These are phyloP conservation scores for Trichoderma sp. DNA, from an alignment of 2,329 filamentous ascomycete species.

Conservation along the genomic window DNA sequence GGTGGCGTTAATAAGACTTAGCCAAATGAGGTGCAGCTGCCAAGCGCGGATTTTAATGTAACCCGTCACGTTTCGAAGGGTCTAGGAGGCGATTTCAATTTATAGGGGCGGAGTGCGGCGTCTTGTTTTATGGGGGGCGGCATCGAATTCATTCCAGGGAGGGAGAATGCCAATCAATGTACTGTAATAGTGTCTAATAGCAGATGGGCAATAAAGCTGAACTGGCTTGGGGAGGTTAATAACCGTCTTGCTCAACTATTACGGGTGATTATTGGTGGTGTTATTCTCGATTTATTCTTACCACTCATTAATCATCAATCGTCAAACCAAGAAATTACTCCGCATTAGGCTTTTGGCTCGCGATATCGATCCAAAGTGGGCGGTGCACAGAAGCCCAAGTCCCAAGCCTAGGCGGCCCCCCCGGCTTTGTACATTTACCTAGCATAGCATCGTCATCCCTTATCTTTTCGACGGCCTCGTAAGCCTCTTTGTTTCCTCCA, in stretches of 20 bases:
- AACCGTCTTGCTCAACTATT: neutral
- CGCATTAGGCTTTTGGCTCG: neutral
- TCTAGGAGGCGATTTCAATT: conserved; percentile 9
- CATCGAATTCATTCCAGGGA: neutral
- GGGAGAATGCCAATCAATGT: neutral
- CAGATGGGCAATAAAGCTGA: neutral
- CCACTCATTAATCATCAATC: neutral
- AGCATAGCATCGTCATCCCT: conserved; percentile 17
- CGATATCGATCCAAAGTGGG: neutral
- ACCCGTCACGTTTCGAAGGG: conserved; percentile 12
- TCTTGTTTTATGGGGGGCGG: neutral
- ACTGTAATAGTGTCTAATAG: neutral
- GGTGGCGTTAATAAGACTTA: neutral
- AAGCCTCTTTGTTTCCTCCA: conserved; percentile 8
- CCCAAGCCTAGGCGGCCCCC: neutral
- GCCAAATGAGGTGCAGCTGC: conserved; percentile 4
- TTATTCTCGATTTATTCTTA: neutral
- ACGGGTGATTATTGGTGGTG: neutral
- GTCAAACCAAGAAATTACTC: neutral
- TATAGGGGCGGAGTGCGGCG: conserved; percentile 8
- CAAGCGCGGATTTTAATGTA: conserved; percentile 18
- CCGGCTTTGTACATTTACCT: neutral
- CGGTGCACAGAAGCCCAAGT: conserved; percentile 4
- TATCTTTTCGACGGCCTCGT: conserved; percentile 13
- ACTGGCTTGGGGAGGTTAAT: neutral